phyloP scores from a whole-genome alignment of 2,329 filamentous ascomycete genomes.

The Aspergillus sergii region DNA sequence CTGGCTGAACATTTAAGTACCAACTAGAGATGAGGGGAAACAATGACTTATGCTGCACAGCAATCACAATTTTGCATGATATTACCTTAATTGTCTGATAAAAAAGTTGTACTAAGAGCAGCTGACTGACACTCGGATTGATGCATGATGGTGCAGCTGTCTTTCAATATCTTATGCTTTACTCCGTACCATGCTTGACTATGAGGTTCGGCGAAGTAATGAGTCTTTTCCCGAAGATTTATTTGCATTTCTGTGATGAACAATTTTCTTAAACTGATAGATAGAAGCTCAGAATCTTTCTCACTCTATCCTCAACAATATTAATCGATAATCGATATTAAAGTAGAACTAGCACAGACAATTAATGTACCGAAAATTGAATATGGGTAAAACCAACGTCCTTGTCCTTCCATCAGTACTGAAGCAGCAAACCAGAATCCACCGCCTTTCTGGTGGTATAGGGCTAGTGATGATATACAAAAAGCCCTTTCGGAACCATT shows the following conservation, averaged over 20 bases:
- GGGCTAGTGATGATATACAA: too few species aligned
- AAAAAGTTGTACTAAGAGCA: background rate
- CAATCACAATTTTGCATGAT: constrained; percentile 1
- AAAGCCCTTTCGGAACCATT: too few species aligned
- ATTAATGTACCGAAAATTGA: background rate
- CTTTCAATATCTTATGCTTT: background rate
- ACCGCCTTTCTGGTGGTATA: too few species aligned
- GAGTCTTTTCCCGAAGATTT: too few species aligned
- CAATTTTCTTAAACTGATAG: too few species aligned
- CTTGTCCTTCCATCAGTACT: background rate
- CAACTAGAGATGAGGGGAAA: background rate
- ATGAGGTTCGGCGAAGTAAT: constrained; percentile 31
- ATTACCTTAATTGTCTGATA: background rate
- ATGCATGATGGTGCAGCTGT: background rate
- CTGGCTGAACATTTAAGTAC: background rate
- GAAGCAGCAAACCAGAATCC: too few species aligned
- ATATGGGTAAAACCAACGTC: background rate
- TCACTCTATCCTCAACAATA: background rate
- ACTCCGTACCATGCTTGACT: background rate
- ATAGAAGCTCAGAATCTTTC: background rate
- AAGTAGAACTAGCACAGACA: background rate
- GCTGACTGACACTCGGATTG: background rate
- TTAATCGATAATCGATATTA: background rate
- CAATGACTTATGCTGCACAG: background rate
- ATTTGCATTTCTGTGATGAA: too few species aligned